phyloP scores from a whole-genome alignment of 208 protist species.

The Endotrypanum monterogeii region DNA sequence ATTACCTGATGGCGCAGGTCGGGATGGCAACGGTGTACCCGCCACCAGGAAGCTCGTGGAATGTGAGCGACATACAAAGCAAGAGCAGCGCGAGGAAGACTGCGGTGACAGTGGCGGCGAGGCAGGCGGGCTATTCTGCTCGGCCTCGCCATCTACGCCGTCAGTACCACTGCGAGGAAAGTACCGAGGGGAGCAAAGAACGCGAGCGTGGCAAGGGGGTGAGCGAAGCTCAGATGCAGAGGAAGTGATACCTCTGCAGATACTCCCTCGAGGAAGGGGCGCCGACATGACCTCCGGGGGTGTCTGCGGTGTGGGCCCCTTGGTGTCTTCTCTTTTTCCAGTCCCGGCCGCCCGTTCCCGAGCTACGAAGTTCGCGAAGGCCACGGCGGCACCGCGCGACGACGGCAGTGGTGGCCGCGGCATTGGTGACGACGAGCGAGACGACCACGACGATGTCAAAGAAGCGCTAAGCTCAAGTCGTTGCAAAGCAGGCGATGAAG shows the following conservation, averaged over 20 bases:
- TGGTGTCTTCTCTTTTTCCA: neutral
- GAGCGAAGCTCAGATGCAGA: neutral
- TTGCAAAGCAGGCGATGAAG: neutral
- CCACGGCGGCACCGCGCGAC: neutral
- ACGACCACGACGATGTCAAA: conserved; percentile 28
- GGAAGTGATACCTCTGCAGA: neutral
- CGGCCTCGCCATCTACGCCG: neutral
- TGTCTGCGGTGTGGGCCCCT: neutral
- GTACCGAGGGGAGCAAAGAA: conserved; percentile 19
- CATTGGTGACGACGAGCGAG: conserved; percentile 24
- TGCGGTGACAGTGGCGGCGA: too few relatives aligned
- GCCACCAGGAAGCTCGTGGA: neutral
- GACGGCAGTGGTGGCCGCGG: conserved; percentile 13
- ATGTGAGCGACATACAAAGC: conserved; percentile 22
- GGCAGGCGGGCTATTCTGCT: neutral
- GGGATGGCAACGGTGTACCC: too few relatives aligned
- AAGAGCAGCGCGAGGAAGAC: conserved; percentile 16
- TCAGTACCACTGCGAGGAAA: conserved; percentile 11
- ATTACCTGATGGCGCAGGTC: neutral
- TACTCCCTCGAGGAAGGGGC: neutral
- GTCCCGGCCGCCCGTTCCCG: neutral
- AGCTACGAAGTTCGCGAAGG: neutral
- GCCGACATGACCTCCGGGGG: neutral
- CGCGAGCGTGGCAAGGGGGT: neutral
- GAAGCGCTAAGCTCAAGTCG: conserved; percentile 8